These are phyloP conservation scores for Leptodontidium sp. DNA, from an alignment of 2,329 filamentous ascomycete genomes.

Conservation along the genomic window DNA sequence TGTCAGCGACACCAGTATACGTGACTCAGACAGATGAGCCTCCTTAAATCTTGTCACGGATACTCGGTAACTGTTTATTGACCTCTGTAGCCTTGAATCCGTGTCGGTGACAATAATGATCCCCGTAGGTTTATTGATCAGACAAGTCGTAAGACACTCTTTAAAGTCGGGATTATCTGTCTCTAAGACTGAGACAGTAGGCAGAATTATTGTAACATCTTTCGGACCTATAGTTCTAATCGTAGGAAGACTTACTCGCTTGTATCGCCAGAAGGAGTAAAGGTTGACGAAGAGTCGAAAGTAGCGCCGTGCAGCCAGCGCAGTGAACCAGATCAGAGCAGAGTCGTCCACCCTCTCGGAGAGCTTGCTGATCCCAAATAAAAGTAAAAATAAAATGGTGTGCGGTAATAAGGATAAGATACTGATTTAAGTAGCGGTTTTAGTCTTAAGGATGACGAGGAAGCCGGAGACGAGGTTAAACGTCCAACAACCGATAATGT, in stretches of 20 bases:
- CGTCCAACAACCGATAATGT: conserved; percentile 2
- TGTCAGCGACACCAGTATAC: conserved; percentile 1
- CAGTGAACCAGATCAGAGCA: conserved; percentile 7
- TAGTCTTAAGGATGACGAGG: conserved; percentile 4
- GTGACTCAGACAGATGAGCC: background rate
- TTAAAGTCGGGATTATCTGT: conserved; percentile 8
- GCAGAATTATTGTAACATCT: conserved; percentile 5
- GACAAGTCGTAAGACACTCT: background rate
- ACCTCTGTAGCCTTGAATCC: conserved; percentile 7
- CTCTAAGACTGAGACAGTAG: background rate
- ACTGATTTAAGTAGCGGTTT: conserved; percentile 15
- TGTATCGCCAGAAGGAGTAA: conserved; percentile 5
- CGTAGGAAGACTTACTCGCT: background rate
- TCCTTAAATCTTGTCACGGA: conserved; percentile 6
- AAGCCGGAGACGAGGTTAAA: conserved; percentile 12
- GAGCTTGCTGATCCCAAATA: conserved; percentile 8
- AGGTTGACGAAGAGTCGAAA: conserved; percentile 10
- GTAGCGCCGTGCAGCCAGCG: conserved; percentile 3
- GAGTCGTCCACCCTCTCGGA: conserved; percentile 1
- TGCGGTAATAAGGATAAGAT: conserved; percentile 11
- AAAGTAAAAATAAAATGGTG: conserved; percentile 12
- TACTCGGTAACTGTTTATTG: conserved; percentile 10
- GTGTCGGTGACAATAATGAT: background rate
- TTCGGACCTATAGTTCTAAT: conserved; percentile 1
- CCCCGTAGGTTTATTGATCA: conserved; percentile 1